phyloP scores from a whole-genome alignment of 2,329 filamentous ascomycete genomes.

The Tolypocladium ophioglossoides region DNA sequence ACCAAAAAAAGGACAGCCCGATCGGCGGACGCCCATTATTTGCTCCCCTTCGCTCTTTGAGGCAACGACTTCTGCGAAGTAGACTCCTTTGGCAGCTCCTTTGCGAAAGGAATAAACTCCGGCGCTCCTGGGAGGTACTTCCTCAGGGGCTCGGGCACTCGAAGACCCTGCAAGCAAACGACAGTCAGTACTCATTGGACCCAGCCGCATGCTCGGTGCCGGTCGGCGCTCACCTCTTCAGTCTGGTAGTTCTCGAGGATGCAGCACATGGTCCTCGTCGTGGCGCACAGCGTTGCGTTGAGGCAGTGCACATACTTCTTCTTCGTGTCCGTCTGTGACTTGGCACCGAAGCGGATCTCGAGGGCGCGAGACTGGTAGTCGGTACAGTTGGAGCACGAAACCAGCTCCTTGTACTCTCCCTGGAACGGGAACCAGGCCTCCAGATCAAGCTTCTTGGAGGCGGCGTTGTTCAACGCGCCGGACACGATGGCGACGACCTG shows the following conservation, averaged over 20 bases:
- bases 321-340: slow-evolving; percentile 69
- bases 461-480: slow-evolving; percentile 73
- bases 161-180: slow-evolving; percentile 46
- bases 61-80: slow-evolving; percentile 19
- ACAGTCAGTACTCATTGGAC: not conserved
- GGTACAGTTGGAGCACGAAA: slow-evolving; percentile 95
- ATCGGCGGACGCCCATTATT: slow-evolving; percentile 3
- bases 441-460: slow-evolving; percentile 85
- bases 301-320: slow-evolving; percentile 94
- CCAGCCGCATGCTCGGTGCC: not conserved
- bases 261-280: slow-evolving; percentile 86
- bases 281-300: slow-evolving; percentile 84
- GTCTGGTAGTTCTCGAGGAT: slow-evolving; percentile 96
- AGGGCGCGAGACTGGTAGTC: slow-evolving; percentile 93
- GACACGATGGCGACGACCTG: slow-evolving; percentile 90
- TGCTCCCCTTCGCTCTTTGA: slow-evolving; percentile 20
- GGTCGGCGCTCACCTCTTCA: slow-evolving; percentile 50
- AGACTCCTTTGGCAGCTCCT: slow-evolving; percentile 68
- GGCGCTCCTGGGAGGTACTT: slow-evolving; percentile 86
- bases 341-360: slow-evolving; percentile 83
- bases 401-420: slow-evolving; percentile 95
- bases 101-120: slow-evolving; percentile 80
- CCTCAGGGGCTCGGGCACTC: slow-evolving; percentile 70
- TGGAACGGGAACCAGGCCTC: slow-evolving; percentile 97
- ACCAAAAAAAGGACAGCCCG: too few relatives aligned